Percentiles rank a stretch among this genome's conserved stretches.
phyloP scores from a whole-genome alignment of 2,329 filamentous ascomycete species.

The Rutstroemia sp. region DNA sequence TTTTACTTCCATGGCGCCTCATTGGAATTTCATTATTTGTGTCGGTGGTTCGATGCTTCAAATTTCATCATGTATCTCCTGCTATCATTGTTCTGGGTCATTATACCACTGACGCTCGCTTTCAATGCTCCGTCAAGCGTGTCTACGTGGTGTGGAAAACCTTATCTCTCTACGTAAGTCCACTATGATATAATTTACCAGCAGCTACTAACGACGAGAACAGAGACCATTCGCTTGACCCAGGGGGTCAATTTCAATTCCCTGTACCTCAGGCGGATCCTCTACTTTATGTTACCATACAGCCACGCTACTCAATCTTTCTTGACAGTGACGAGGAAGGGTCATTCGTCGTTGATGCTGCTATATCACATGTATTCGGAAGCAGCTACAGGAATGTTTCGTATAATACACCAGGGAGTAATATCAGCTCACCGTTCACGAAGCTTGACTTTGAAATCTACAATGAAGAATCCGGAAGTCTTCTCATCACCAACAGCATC shows the following conservation, averaged over 20 bases:
- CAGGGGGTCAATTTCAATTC: constrained; percentile 38
- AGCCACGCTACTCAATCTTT: constrained; percentile 41
- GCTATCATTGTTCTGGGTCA: neutral
- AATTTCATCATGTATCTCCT: neutral
- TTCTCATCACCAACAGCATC: constrained; percentile 27
- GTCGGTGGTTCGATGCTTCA: neutral
- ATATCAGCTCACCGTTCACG: constrained; percentile 12
- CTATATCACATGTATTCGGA: constrained; percentile 34
- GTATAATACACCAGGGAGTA: constrained; percentile 12
- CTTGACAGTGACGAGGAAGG: constrained; percentile 33
- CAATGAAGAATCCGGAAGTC: constrained; percentile 21
- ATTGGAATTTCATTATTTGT: too few species aligned
- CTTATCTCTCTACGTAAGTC: constrained; percentile 34
- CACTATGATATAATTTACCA: neutral
- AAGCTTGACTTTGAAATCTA: constrained; percentile 25
- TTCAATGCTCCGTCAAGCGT: constrained; percentile 22
- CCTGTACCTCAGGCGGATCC: constrained; percentile 33
- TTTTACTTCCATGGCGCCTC: too few species aligned
- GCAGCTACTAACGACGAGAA: neutral
- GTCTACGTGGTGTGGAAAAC: constrained; percentile 36
- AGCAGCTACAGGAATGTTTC: constrained; percentile 26
- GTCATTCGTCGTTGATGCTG: constrained; percentile 37
- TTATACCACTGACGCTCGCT: neutral
- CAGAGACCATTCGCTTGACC: constrained; percentile 40
- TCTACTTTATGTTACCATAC: constrained; percentile 37